These are phyloP conservation scores for Tolypocladium amazonense DNA, from an alignment of 2,329 filamentous ascomycete genomes.

Conservation along the genomic window DNA sequence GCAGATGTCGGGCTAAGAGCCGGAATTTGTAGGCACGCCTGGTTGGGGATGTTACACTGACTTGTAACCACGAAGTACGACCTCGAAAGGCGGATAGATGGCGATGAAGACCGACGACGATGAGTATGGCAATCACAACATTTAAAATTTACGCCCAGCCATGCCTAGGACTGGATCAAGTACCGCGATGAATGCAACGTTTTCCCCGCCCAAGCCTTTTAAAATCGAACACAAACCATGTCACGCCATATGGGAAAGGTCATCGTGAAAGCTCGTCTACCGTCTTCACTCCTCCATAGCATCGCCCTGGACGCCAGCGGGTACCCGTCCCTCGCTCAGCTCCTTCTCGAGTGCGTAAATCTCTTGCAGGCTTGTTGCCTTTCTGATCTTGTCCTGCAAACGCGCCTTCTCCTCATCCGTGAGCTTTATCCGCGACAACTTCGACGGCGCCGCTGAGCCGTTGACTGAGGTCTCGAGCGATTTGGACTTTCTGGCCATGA, in stretches of 20 bases:
- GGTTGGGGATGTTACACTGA: background rate
- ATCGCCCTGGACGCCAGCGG: conserved; percentile 49
- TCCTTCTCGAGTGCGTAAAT: conserved; percentile 87
- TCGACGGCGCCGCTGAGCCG: conserved; percentile 36
- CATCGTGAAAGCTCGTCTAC: background rate
- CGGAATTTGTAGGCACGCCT: background rate
- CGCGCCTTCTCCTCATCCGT: conserved; percentile 81
- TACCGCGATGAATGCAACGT: background rate
- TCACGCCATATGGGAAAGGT: conserved; percentile 1
- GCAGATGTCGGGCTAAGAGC: conserved; percentile 42
- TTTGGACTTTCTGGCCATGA: conserved; percentile 75
- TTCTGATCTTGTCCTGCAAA: conserved; percentile 77
- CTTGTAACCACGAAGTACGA: background rate
- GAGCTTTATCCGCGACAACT: conserved; percentile 69
- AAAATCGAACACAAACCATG: background rate
- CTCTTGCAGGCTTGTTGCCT: conserved; percentile 81
- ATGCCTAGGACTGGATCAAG: background rate
- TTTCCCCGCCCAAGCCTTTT: background rate
- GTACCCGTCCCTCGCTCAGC: conserved; percentile 78
- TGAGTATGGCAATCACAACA: background rate
- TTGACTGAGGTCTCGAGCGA: conserved; percentile 51
- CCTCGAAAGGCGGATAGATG: no score
- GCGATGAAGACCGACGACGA: background rate
- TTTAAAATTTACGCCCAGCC: background rate
- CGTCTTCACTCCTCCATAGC: conserved; percentile 49